Base-by-base conservation (phyloP, 2,329 filamentous ascomycete genomes). In the Colletotrichum salicis region DNA sequence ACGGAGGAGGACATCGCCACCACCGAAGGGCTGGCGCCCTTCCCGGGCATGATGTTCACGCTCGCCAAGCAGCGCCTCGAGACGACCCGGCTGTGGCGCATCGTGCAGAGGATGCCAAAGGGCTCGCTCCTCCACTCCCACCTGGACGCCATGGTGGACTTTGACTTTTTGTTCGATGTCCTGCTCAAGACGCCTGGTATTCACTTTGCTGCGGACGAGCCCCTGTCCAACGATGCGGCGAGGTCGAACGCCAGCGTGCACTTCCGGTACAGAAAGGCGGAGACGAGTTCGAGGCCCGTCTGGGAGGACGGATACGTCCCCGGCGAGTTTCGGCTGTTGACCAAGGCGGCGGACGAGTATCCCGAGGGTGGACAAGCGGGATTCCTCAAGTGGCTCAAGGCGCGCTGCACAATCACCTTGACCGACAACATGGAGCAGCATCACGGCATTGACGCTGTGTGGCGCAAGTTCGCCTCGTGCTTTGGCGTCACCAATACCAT, bases 21-120 rank as follows among this genome's bases (percentile, higher is more conserved):
- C 67, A 83, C 89, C 70, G 83, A 80, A 41, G 78, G 89, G 76
- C 86, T 88, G 68, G 89, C 90, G 64, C 83, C 94, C 29, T 92
- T 91, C 78, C 93, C 93, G 1, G 94, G 94, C 4, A 95, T 96
- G 91, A 94, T 95, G 91, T 96, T 96, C 80, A 90, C 87, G 4
- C 86, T 94, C 22, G 93, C 93, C 71, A 94, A 93, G 80, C 88
- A 89, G 37, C 88, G 89, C 24, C 94, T 96, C 88, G 93, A 96
- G 80, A 86, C 86, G 74, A 95, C 93, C 22, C 90, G 90, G 77
- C 84, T 97, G 29, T 97, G 93, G 93, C 86, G 89, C 75, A 94
- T 97, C 74, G 87, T 96, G 13, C 87, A 90, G 73, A 88, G 85
- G 76, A 93, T 97, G 92, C 94, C 94, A 22, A 97, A 97, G 79